phyloP scores from a whole-genome alignment of 164 flowering plant species.

The Magnolia kwangsiensis region DNA sequence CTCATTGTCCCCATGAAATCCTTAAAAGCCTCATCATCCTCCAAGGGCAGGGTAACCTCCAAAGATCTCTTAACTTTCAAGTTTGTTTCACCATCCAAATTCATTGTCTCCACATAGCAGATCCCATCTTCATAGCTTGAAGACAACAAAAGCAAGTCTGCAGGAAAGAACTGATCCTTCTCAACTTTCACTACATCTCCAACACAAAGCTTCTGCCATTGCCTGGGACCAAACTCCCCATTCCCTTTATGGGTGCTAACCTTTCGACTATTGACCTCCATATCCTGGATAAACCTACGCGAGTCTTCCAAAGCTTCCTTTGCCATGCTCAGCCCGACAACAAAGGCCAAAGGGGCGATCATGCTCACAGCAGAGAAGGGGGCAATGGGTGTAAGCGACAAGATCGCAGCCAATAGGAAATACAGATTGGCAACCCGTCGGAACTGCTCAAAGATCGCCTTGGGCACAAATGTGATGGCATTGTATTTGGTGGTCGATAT shows the following conservation, averaged over 20 bases:
- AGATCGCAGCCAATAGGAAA: slow-evolving; percentile 75
- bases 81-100: slow-evolving; percentile 87
- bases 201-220: slow-evolving; percentile 67
- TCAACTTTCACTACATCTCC: slow-evolving; percentile 76
- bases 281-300: slow-evolving; percentile 61
- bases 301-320: slow-evolving; percentile 95
- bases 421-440: slow-evolving; percentile 92
- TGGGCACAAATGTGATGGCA: slow-evolving; percentile 72
- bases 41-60: slow-evolving; percentile 49
- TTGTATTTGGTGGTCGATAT: slow-evolving; percentile 94
- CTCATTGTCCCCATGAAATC: slow-evolving; percentile 55
- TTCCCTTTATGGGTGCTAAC: slow-evolving; percentile 53
- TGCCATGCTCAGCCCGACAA: slow-evolving; percentile 93
- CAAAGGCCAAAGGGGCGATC: slow-evolving; percentile 90
- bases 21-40: slow-evolving; percentile 45
- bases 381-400: slow-evolving; percentile 65
- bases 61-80: slow-evolving; percentile 74
- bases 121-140: slow-evolving; percentile 77
- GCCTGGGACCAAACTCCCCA: slow-evolving; percentile 40
- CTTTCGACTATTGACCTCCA: slow-evolving; percentile 67
- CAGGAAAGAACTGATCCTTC: slow-evolving; percentile 83
- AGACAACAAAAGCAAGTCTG: slow-evolving; percentile 73
- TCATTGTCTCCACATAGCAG: slow-evolving; percentile 88
- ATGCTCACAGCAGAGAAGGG: slow-evolving; percentile 84
- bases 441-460: slow-evolving; percentile 92